Base-by-base conservation (phyloP, 495 filamentous ascomycete genomes). In the Pyronema omphalodes region DNA sequence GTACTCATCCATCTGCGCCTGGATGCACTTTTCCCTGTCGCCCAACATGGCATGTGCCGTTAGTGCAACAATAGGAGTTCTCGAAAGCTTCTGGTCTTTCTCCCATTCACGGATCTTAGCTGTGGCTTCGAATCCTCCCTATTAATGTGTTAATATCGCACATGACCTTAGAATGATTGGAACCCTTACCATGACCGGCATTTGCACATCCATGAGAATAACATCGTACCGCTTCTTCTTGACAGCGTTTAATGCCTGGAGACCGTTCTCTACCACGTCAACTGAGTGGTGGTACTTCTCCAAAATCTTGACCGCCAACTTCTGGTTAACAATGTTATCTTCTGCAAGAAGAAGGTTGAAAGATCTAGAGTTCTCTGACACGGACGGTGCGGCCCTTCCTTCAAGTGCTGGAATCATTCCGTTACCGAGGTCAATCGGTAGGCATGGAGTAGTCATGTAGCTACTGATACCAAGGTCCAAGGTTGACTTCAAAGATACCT, bases 21-120 rank as follows among this genome's bases (percentile, higher is more conserved):
- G 84, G 55, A 99, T 89, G 63, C 93, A 99, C 72, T 93, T 94
- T 69, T 99, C 93, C 34, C 93, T 78, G 66, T 99, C 93, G 61
- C 93, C 93, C 73, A 96, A 78, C 93, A 99, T 99, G 59, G 93
- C 93, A 71, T 96, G 93, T 3, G 93, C 93, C 2, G 93, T 99
- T 9, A 99, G 76, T 3, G 93, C 93, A 60, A 99, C 94, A 64
- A 99, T 94, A 7, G 93, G 93, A 11, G 88, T 93, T 18, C 89
- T 79, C 54, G 83, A 78, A 6, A 86, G 73, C 15, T 80, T 79
- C 44, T 79, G 71, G 56, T 83, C 82, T 34, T 80, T 78, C 66
- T 99, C 93, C 62, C 86, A 95, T 61, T 94, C 88, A 48, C 93
- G 82, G 57, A 99, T 99, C 72, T 91, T 94, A 52, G 81, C 86